Conservation (phyloP, 129 eudicot genomes). For the Silybum marianum region DNA sequence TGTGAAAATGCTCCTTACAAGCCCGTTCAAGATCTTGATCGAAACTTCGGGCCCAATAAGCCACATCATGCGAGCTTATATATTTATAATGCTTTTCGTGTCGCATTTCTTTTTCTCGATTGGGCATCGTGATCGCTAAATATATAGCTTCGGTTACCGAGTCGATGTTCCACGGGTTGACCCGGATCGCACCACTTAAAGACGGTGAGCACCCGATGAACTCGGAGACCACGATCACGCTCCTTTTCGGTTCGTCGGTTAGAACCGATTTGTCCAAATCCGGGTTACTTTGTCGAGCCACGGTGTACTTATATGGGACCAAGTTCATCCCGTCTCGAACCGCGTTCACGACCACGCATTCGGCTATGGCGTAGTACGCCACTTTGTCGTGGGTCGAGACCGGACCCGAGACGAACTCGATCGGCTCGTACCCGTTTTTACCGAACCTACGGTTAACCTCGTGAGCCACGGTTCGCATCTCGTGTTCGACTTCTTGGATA, state of each 20-base stretch:
- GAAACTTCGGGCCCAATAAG: slow-evolving; percentile 84
- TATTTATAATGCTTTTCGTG: slow-evolving; percentile 89
- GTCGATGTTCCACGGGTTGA: slow-evolving; percentile 83
- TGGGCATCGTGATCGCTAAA: slow-evolving; percentile 51
- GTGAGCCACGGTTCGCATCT: slow-evolving; percentile 56
- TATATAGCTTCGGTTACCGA: slow-evolving; percentile 58
- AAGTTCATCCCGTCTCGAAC: slow-evolving; percentile 96
- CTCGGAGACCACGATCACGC: slow-evolving; percentile 85
- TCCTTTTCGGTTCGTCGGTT: slow-evolving; percentile 34
- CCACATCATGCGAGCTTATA: slow-evolving; percentile 78
- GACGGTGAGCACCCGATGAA: slow-evolving; percentile 95
- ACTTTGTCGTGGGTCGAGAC: slow-evolving; percentile 73
- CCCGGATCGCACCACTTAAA: slow-evolving; percentile 85
- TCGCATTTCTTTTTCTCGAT: slow-evolving; percentile 64
- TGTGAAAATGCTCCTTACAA: slow-evolving; percentile 60
- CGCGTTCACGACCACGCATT: slow-evolving; percentile 81
- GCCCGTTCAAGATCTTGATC: slow-evolving; percentile 78
- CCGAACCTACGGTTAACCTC: slow-evolving; percentile 60
- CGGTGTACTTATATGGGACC: slow-evolving; percentile 87
- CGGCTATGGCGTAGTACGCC: slow-evolving; percentile 69
- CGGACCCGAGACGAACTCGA: slow-evolving; percentile 67
- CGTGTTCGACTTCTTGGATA: slow-evolving; percentile 56
- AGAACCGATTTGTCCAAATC: slow-evolving; percentile 50
- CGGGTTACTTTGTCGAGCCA: slow-evolving; percentile 58
- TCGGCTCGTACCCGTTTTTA: slow-evolving; percentile 53